Percentiles rank a stretch among this genome's conserved stretches.
These are phyloP conservation scores for Vaccinium myrtillus DNA, from an alignment of 148 eudicot genomes.

Conservation along the genomic window DNA sequence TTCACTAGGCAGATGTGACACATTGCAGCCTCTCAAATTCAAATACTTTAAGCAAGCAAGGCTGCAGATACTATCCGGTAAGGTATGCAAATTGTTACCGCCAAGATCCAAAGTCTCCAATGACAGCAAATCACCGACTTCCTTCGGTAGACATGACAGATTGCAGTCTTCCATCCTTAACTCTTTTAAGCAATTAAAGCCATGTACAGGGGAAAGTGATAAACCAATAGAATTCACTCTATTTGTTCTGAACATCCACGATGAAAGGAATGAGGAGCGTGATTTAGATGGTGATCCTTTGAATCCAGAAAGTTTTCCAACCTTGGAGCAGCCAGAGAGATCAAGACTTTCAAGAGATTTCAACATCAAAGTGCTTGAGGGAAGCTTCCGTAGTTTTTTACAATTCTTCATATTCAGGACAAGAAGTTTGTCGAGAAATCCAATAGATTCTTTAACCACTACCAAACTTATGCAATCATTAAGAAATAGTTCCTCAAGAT, in stretches of 20 bases:
- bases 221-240: not conserved
- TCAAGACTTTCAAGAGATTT: not conserved
- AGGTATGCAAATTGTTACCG: not conserved
- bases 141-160: not conserved
- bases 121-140: not conserved
- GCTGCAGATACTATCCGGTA: not conserved
- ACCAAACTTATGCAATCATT: conserved; percentile 6
- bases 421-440: conserved; percentile 8
- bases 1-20: not conserved
- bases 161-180: not conserved
- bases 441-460: conserved; percentile 11
- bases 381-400: not conserved
- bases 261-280: not conserved
- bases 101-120: not conserved
- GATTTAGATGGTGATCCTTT: not conserved
- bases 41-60: not conserved
- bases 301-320: not conserved
- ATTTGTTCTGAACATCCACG: not conserved
- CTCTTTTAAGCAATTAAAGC: not conserved
- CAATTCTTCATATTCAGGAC: not conserved
- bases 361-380: not conserved
- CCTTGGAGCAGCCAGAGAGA: not conserved
- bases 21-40: not conserved
- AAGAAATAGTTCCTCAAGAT: conserved; percentile 14
- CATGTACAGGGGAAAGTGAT: not conserved